These are phyloP conservation scores for Candida buenavistaensis DNA, from an alignment of 1,139 yeast genomes.

Conservation along the genomic window DNA sequence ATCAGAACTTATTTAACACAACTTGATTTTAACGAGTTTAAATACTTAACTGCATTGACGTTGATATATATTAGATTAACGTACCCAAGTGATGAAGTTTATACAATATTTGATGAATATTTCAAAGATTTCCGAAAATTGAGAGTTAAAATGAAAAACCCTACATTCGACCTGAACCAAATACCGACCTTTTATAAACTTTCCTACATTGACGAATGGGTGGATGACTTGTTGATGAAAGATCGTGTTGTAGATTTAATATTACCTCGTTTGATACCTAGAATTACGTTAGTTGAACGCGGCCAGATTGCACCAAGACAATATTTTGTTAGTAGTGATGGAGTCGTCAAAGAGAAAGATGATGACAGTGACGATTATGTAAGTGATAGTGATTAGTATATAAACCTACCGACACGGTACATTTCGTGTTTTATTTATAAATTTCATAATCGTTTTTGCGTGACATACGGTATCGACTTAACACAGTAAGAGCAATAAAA, in stretches of 20 bases:
- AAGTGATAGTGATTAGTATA: conserved; percentile 27
- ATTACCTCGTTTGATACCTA: conserved; percentile 53
- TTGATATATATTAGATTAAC: conserved; percentile 59
- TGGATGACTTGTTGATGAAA: conserved; percentile 50
- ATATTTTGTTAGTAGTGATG: conserved; percentile 27
- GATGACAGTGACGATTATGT: conserved; percentile 14
- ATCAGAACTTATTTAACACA: conserved; percentile 53
- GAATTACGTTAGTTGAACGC: conserved; percentile 39
- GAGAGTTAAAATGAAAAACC: conserved; percentile 21
- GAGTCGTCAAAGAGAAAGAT: conserved; percentile 12
- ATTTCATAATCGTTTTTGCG: no score
- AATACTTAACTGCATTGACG: conserved; percentile 63
- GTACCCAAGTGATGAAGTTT: conserved; percentile 45
- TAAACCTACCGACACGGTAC: no score
- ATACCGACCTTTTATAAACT: conserved; percentile 31
- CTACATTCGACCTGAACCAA: conserved; percentile 27
- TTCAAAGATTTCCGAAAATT: conserved; percentile 57
- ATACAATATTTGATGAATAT: conserved; percentile 50
- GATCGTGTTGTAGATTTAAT: conserved; percentile 59
- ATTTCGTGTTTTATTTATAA: no score
- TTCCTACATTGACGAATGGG: conserved; percentile 59
- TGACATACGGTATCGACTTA: no score
- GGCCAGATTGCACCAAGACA: conserved; percentile 39
- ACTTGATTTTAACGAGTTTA: conserved; percentile 47
- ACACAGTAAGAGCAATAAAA: no score